Evolutionary conservation across 1,139 yeast genomes (phyloP).

Genomic region (Candida sojae): DNA sequence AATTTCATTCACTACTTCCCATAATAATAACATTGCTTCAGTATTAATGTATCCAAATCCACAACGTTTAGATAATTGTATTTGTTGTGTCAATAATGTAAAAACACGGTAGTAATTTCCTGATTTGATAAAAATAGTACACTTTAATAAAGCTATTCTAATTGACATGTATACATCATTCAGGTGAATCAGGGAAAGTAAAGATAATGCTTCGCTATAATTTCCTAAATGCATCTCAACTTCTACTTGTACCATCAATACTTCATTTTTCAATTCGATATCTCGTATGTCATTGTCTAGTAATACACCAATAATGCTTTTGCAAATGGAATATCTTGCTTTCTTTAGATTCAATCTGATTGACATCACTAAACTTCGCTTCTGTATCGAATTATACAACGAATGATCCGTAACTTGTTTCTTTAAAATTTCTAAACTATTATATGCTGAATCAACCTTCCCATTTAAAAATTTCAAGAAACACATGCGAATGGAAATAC

Average conservation of each 20-base stretch:
- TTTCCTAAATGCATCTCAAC: constrained; percentile 32
- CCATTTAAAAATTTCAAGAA: constrained; percentile 38
- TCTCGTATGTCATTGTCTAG: constrained; percentile 30
- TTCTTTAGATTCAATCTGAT: constrained; percentile 37
- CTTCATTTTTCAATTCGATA: constrained; percentile 31
- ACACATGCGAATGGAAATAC: constrained; percentile 40
- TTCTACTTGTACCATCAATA: constrained; percentile 27
- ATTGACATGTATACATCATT: constrained; percentile 31
- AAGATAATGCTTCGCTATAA: constrained; percentile 34
- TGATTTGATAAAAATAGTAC: constrained; percentile 37
- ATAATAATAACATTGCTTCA: constrained; percentile 42
- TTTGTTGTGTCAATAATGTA: constrained; percentile 45
- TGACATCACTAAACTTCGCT: constrained; percentile 36
- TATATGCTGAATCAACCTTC: constrained; percentile 34
- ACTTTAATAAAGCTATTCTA: constrained; percentile 45
- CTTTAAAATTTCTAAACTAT: constrained; percentile 27
- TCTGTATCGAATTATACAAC: constrained; percentile 38
- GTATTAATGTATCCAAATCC: constrained; percentile 41
- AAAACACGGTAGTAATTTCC: constrained; percentile 43
- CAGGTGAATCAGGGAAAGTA: constrained; percentile 29
- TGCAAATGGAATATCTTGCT: constrained; percentile 34
- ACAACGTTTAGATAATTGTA: constrained; percentile 40
- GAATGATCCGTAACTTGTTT: constrained; percentile 23
- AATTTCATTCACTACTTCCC: constrained; percentile 37
- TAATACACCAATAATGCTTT: constrained; percentile 21